Base-by-base conservation (phyloP, 2,329 filamentous ascomycete genomes). In the Ophioceras dolichostomum region DNA sequence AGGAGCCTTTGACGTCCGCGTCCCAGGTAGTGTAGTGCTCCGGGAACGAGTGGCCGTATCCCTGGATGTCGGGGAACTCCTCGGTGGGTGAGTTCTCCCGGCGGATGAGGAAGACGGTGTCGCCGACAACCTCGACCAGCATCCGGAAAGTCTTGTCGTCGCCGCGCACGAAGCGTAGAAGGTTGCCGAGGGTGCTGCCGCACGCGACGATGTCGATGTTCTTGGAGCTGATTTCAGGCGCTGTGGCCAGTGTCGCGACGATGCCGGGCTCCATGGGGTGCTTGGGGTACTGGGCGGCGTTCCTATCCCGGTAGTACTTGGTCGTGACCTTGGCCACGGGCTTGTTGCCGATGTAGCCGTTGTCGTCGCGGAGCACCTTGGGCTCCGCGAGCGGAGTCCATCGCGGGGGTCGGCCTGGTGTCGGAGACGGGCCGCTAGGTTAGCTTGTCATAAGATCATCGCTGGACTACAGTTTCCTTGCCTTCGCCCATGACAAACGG, bases 21-120 rank as follows among this genome's bases (percentile, higher is more conserved):
- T 70, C 67, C 77, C 78, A 83, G 0, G 63, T 72, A 0, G 80
- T 84, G 47, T 82, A 77, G 1, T 63, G 62, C 34, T 82, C 74
- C 0, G 74, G 75, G 44, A 85, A 84, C 0, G 72, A 66, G 45
- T 83, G 77, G 0, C 79, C 78, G 45, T 65, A 82, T 0, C 79
- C 80, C 13, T 46, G 46, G 0, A 83, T 56, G n/a, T 61, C 61
- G 0, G 56, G 45, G 5, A 83, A 74, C 0, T 62, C 49, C 44
- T 79, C 73, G 1, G 52, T 67, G 0, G 77, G 74, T 0, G 69
- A 66, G 32, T 72, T 75, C 46, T 80, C 76, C 17, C 70, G 64
- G 1, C 79, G 70, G 10, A 78, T 52, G 34, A 85, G 66, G 54
- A 83, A 79, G 0, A 81, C 63, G 0, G 73, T 76, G 1, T 65